Base-by-base conservation (phyloP, 2,329 filamentous ascomycete species). In the Colletotrichum sp. region DNA sequence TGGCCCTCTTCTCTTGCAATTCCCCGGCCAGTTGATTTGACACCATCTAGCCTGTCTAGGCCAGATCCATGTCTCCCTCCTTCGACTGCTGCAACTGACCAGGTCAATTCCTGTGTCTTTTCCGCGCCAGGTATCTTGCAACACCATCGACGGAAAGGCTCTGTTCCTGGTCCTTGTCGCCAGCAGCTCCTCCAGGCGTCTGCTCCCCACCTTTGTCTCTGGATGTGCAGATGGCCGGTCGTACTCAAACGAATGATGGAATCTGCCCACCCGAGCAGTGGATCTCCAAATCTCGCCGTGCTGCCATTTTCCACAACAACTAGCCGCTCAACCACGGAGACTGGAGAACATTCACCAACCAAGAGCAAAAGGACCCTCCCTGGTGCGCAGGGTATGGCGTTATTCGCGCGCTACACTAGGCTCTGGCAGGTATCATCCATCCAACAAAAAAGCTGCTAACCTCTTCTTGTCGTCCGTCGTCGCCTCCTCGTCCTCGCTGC, bases 341-440 rank as follows among this genome's bases (percentile, higher is more conserved):
- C 67, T 67, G 66, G 75, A 74, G 71, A 75, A 69, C 71, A 55
- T 63, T 52, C 52, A 44, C 75, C 66, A 75, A 75, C 75, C 71
- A 75, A 75, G 75, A 62, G 71, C 71, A n/a, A 57, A 65, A 70
- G 68, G 66, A 77, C 71, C 66, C 71, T 77, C 71, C 66, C 39
- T 73, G 49, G 64, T 32, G 73, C 70, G 49, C 71, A 74, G 61
- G 71, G 75, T 75, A 69, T 77, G 71, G 75, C 75, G 66, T 77
- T 75, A 77, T 77, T 77, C 71, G 75, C 75, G 75, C 75, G 75
- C 66, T 77, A 77, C 71, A 74, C 61, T 75, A 76, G 63, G 63
- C 32, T 55, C 36, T 72, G 32, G 62, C 63, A 62, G 67, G 63
- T 59, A 68, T 69, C 34, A 52, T 32, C 64, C 69, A 69, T 76